These are phyloP conservation scores for Solanum appendiculatum DNA, from an alignment of 257 asterid genomes.

Conservation along the genomic window DNA sequence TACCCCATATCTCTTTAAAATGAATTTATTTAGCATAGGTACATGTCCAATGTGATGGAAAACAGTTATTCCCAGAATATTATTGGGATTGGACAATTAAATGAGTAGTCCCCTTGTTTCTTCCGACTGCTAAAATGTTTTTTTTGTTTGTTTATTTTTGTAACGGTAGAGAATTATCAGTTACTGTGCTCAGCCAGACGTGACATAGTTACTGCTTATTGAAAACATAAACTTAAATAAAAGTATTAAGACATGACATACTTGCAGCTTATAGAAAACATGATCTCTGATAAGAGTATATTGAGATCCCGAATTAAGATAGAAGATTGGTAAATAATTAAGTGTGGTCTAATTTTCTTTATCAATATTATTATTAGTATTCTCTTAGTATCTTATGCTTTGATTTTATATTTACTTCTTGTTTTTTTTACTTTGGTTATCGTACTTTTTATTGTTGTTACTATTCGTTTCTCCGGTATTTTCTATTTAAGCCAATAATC, in stretches of 20 bases:
- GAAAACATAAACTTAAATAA: no score
- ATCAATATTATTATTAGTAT: no score
- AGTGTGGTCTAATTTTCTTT: no score
- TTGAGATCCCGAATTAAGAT: no score
- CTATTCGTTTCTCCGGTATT: no score
- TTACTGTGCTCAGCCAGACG: neutral
- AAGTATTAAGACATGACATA: no score
- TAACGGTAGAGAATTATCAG: neutral
- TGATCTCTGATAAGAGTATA: no score
- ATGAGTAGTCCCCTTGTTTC: neutral
- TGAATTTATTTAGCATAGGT: neutral
- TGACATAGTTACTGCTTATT: no score
- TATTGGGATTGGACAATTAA: neutral
- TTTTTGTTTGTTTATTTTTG: neutral
- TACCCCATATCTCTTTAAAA: neutral
- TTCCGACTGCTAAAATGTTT: neutral
- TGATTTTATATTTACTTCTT: neutral
- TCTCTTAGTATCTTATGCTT: neutral
- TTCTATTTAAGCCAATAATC: neutral
- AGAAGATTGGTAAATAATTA: neutral
- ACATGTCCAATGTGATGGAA: neutral
- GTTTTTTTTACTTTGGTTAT: neutral
- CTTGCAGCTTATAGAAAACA: accelerated
- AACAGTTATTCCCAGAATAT: neutral
- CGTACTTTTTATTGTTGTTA: no score